phyloP scores from a whole-genome alignment of 1,284 basidiomycete genomes.

The Gomphus sp. region DNA sequence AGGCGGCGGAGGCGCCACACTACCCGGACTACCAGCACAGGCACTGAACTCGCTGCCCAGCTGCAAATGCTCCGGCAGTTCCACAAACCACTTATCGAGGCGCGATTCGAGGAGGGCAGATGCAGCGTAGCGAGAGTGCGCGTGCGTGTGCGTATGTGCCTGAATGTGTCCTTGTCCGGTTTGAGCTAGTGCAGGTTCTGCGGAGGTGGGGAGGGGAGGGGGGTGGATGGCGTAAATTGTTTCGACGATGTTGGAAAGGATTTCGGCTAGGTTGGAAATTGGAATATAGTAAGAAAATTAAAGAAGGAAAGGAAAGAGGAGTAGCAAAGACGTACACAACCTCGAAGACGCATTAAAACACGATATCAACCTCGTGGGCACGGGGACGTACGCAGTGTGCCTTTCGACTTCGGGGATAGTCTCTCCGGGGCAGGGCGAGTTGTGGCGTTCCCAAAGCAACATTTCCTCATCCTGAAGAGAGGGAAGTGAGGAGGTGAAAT shows the following conservation, averaged over 20 bases:
- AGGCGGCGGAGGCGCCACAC: slow-evolving; percentile 29
- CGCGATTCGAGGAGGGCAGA: slow-evolving; percentile 51
- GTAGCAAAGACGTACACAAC: slow-evolving; percentile 44
- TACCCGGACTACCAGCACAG: too few species aligned
- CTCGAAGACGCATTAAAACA: slow-evolving; percentile 69
- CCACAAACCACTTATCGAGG: slow-evolving; percentile 72
- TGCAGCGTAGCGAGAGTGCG: slow-evolving; percentile 46
- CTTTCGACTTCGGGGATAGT: slow-evolving; percentile 21
- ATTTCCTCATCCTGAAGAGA: slow-evolving; percentile 45
- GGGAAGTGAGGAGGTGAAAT: too few species aligned
- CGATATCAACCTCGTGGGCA: slow-evolving; percentile 50
- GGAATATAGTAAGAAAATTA: not conserved
- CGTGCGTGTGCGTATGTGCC: slow-evolving; percentile 18
- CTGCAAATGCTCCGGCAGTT: slow-evolving; percentile 61
- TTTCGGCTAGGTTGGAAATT: slow-evolving; percentile 36
- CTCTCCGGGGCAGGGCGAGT: slow-evolving; percentile 27
- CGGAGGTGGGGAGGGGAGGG: slow-evolving; percentile 17
- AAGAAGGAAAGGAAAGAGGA: not conserved
- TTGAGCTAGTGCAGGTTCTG: too few species aligned
- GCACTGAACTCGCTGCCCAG: slow-evolving; percentile 12
- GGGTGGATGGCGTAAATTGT: slow-evolving; percentile 66
- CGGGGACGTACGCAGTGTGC: slow-evolving; percentile 20
- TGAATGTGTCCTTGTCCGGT: too few species aligned
- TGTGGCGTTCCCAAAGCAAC: slow-evolving; percentile 44
- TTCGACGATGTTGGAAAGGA: slow-evolving; percentile 61